Evolutionary conservation across 768 basidiomycete genomes (phyloP).

Genomic region (Pleurotus cornucopiae): DNA sequence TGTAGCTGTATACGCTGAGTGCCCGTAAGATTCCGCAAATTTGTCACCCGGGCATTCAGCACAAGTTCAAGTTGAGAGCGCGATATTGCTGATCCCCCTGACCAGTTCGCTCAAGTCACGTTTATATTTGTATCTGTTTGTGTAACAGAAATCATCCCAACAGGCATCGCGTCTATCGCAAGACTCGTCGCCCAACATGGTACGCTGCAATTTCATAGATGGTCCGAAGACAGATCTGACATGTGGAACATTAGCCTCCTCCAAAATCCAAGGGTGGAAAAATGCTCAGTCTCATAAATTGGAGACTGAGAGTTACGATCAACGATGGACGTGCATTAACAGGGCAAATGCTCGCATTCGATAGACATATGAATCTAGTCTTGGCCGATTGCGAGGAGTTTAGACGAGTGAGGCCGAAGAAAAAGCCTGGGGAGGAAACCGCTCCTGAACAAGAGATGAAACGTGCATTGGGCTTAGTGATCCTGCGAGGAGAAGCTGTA

Average conservation of each 20-base stretch:
- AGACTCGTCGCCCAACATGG: conserved; percentile 47
- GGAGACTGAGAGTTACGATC: conserved; percentile 94
- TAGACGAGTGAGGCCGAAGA: conserved; percentile 86
- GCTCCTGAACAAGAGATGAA: conserved; percentile 91
- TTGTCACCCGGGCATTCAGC: too few species aligned
- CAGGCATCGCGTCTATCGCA: conserved; percentile 6
- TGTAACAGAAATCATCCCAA: not conserved
- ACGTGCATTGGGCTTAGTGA: conserved; percentile 92
- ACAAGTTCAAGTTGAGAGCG: too few species aligned
- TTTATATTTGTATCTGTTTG: conserved; percentile 9
- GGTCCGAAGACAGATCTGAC: not conserved
- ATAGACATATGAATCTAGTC: conserved; percentile 99
- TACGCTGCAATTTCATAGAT: conserved; percentile 21
- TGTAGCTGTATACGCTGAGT: too few species aligned
- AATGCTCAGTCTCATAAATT: conserved; percentile 97
- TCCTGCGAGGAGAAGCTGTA: conserved; percentile 93
- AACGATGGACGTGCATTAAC: conserved; percentile 95
- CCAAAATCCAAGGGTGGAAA: conserved; percentile 98
- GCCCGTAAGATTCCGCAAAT: too few species aligned
- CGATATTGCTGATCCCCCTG: too few species aligned
- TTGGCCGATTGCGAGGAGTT: conserved; percentile 99
- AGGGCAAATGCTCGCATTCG: conserved; percentile 99
- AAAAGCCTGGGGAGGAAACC: conserved; percentile 79
- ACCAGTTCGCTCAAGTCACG: too few species aligned
- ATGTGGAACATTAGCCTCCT: conserved; percentile 57